phyloP scores from a whole-genome alignment of 1,139 yeast species.

The Scheffersomyces segobiensis region DNA sequence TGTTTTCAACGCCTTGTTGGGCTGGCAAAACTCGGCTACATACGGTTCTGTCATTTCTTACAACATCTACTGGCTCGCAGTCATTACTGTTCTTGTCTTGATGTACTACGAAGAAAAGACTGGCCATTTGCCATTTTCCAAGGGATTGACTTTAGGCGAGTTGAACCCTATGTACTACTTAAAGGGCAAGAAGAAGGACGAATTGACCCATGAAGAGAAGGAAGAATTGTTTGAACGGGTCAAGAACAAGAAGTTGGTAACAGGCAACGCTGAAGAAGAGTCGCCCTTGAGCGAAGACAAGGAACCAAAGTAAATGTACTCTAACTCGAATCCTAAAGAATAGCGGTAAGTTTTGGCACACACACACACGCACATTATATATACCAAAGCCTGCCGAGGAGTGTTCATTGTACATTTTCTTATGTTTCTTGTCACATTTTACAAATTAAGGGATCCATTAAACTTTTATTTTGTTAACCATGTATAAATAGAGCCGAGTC shows the following conservation, averaged over 20 bases:
- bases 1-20: constrained; percentile 72
- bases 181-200: constrained; percentile 24
- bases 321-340: neutral
- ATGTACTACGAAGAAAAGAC: constrained; percentile 25
- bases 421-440: neutral
- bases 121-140: constrained; percentile 27
- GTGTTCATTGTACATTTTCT: neutral
- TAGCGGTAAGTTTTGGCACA: neutral
- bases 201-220: constrained; percentile 17
- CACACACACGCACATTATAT: neutral
- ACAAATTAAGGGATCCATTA: neutral
- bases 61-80: constrained; percentile 23
- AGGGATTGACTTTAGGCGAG: constrained; percentile 16
- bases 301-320: neutral
- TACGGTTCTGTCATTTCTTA: constrained; percentile 27
- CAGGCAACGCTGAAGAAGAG: constrained; percentile 7
- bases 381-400: neutral
- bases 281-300: constrained; percentile 4
- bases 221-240: constrained; percentile 22
- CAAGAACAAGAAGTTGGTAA: constrained; percentile 13
- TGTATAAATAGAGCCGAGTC: neutral
- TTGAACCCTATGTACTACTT: constrained; percentile 28
- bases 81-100: constrained; percentile 16
- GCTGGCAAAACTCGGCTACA: constrained; percentile 30
- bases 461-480: neutral